These are phyloP conservation scores for Venturia effusa DNA, from an alignment of 2,329 filamentous ascomycete species.

Conservation along the genomic window DNA sequence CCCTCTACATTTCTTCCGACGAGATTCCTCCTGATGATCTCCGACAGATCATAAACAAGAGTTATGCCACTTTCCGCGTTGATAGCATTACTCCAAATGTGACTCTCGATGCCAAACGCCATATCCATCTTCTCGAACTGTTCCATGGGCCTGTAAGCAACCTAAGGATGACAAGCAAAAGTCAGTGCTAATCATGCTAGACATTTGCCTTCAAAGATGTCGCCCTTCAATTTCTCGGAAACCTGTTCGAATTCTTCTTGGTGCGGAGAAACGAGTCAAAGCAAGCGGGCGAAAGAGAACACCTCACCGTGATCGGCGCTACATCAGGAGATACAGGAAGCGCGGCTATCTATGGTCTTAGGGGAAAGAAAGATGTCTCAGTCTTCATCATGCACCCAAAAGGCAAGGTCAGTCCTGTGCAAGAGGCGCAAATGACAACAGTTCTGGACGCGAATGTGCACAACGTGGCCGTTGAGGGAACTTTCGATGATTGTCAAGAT, in stretches of 20 bases:
- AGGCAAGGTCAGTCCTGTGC: slow-evolving; percentile 80
- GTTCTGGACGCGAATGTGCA: slow-evolving; percentile 85
- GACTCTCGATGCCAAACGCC: slow-evolving; percentile 58
- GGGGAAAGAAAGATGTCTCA: slow-evolving; percentile 93
- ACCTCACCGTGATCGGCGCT: slow-evolving; percentile 30
- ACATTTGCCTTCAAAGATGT: slow-evolving; percentile 78
- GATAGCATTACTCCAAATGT: slow-evolving; percentile 69
- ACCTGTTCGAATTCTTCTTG: slow-evolving; percentile 85
- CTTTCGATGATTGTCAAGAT: slow-evolving; percentile 95
- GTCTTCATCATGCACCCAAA: slow-evolving; percentile 92
- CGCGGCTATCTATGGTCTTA: slow-evolving; percentile 87
- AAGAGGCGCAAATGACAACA: slow-evolving; percentile 96
- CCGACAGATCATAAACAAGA: slow-evolving; percentile 69
- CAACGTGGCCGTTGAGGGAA: slow-evolving; percentile 79
- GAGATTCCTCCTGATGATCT: slow-evolving; percentile 78
- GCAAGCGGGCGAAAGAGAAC: slow-evolving; percentile 41
- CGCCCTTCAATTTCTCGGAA: slow-evolving; percentile 88
- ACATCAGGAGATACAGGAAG: slow-evolving; percentile 58
- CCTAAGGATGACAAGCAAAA: neutral
- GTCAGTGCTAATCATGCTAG: neutral
- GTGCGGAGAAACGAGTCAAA: slow-evolving; percentile 62
- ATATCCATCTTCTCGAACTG: slow-evolving; percentile 80
- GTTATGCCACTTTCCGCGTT: slow-evolving; percentile 81
- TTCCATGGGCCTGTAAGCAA: slow-evolving; percentile 69
- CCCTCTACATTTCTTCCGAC: slow-evolving; percentile 70